Evolutionary conservation across 345 rosid genomes (phyloP).

Genomic region (Populus alba): DNA sequence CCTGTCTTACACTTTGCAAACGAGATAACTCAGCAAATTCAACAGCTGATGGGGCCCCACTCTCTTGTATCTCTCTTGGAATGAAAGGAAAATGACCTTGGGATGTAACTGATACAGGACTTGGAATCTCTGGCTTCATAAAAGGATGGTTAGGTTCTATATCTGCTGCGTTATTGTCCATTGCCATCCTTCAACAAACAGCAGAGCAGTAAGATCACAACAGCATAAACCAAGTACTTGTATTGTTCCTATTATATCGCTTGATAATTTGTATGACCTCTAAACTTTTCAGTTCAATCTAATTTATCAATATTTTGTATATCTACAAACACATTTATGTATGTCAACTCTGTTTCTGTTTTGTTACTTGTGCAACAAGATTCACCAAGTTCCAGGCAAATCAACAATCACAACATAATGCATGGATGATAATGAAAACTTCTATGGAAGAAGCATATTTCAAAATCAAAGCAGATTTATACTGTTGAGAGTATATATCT

Average conservation of each 20-base stretch:
- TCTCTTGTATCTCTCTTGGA: background rate
- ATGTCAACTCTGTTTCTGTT: background rate
- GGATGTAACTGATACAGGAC: constrained; percentile 2
- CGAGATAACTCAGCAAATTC: background rate
- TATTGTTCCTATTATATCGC: background rate
- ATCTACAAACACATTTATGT: background rate
- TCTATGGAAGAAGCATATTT: background rate
- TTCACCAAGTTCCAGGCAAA: background rate
- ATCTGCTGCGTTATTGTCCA: background rate
- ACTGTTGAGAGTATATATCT: background rate
- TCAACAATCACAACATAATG: background rate
- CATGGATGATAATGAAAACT: background rate
- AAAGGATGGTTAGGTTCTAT: background rate
- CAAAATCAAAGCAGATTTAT: background rate
- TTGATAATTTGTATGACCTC: background rate
- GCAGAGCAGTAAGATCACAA: background rate
- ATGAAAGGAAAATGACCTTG: background rate
- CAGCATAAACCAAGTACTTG: background rate
- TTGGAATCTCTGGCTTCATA: background rate
- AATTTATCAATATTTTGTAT: background rate
- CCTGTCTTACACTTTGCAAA: background rate
- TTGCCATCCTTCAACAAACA: constrained; percentile 11
- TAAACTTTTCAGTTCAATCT: background rate
- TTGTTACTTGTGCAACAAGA: background rate
- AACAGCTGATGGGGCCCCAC: background rate